Evolutionary conservation across 2,329 filamentous ascomycete species (phyloP), one percentile per base, ranked within the genome.

Genomic region (Macrophomina pseudophaseolina): DNA sequence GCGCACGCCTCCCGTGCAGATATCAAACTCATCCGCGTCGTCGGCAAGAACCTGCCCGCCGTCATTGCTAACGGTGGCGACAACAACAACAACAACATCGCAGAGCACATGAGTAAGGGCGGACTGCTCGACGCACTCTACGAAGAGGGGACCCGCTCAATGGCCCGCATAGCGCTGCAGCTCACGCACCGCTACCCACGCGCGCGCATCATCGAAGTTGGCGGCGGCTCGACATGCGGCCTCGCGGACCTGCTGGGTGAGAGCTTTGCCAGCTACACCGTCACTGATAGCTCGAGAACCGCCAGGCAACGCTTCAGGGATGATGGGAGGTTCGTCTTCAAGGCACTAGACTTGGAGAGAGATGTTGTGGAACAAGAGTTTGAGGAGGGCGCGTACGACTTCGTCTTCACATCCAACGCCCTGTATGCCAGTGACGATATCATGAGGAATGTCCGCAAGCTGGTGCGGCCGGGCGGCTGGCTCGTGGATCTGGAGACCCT

Each of bases 391-490:
- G 8, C 52, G 2, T 74, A 67, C 44, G 73, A 74, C 33, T 2
- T 74, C 1, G 53, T 75, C 18, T 18, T 74, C 12, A 67, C 70
- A 2, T 65, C 65, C 11, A 32, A 72, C 9, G 60, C 60, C 8
- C 30, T 74, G 8, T 71, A 74, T 54, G 66, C 68, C 1, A 68
- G 23, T 23, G 23, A 23, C 23, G 23, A 23, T 23, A 23, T 23
- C 23, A 23, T 23, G 23, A 23, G 23, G 23, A 23, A 23, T 23
- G 23, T 23, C 3, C 23, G 23, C 23, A 23, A 23, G 23, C 23
- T 23, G 23, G 23, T 23, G 23, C 23, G 23, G 23, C 23, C 23
- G 23, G 23, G 23, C 3, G 23, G 23, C 23, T 23, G 23, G 23
- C 23, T 23, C 23, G 23, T 23, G 23, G 23, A 23, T 23, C 23